Evolutionary conservation across 2,329 filamentous ascomycete genomes (phyloP).

Genomic region (Epichloe glyceriae): DNA sequence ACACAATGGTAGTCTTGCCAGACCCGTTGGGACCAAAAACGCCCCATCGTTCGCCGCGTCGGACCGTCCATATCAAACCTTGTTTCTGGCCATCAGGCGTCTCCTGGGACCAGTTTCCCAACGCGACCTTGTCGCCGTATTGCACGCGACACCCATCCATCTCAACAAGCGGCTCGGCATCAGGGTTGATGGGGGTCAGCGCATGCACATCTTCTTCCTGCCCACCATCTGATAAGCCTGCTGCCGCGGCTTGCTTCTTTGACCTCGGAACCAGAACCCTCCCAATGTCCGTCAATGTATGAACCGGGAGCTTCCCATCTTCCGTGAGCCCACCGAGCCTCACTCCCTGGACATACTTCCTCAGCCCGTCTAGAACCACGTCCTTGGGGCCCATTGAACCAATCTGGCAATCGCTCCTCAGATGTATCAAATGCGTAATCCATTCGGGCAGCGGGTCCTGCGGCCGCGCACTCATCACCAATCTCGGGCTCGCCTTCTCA

Average conservation of each 20-base stretch:
- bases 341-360: constrained; percentile 33
- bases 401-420: constrained; percentile 55
- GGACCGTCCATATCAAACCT: constrained; percentile 73
- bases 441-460: constrained; percentile 82
- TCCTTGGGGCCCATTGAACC: constrained; percentile 52
- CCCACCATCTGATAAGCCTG: not conserved
- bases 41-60: constrained; percentile 76
- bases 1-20: constrained; percentile 89
- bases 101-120: constrained; percentile 69
- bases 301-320: constrained; percentile 34
- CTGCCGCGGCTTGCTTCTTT: constrained; percentile 9
- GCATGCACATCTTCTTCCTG: constrained; percentile 9
- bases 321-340: constrained; percentile 29
- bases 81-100: constrained; percentile 32
- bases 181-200: constrained; percentile 12
- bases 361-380: constrained; percentile 43
- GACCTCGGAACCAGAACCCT: constrained; percentile 22
- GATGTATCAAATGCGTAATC: constrained; percentile 72
- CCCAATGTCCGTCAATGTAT: constrained; percentile 37
- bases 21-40: constrained; percentile 90
- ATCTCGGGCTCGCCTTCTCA: constrained; percentile 49
- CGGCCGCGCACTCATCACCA: constrained; percentile 67
- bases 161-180: constrained; percentile 63
- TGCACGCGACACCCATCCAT: constrained; percentile 75
- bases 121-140: constrained; percentile 63